A percentile compares a stretch with the other conserved stretches of the same genome.
These are phyloP conservation scores for Malassezia yamatoensis DNA, from an alignment of 1,284 basidiomycete species.

Conservation along the genomic window DNA sequence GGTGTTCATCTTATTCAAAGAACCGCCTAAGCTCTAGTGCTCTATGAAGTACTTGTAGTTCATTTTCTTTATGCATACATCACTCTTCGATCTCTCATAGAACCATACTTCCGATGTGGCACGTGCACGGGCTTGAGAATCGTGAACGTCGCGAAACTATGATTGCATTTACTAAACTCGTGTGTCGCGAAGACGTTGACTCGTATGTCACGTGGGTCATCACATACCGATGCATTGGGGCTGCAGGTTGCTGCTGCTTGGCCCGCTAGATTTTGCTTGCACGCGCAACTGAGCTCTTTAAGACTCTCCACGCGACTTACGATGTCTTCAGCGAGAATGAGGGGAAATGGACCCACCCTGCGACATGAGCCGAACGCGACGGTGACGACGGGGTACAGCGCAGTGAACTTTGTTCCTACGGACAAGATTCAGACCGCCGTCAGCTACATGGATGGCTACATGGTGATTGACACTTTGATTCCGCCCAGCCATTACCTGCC, in stretches of 20 bases:
- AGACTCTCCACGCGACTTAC: not conserved
- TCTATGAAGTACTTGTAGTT: not conserved
- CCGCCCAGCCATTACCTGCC: slow-evolving; percentile 22
- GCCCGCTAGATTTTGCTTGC: slow-evolving; percentile 4
- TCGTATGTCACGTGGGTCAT: not conserved
- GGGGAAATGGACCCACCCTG: slow-evolving; percentile 2
- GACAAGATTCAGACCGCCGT: slow-evolving; percentile 27
- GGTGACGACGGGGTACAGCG: slow-evolving; percentile 14
- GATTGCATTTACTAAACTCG: not conserved
- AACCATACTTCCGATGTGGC: not conserved
- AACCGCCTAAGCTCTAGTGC: slow-evolving; percentile 55
- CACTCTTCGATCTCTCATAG: not conserved
- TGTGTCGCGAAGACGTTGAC: not conserved
- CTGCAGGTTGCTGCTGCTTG: not conserved
- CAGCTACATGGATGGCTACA: slow-evolving; percentile 21
- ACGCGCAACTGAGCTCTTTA: not conserved
- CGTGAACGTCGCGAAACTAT: not conserved
- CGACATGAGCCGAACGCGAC: slow-evolving; percentile 11
- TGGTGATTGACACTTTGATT: slow-evolving; percentile 31
- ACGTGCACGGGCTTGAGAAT: not conserved
- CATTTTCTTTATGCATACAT: not conserved
- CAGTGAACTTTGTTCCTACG: slow-evolving; percentile 30
- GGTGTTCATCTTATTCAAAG: slow-evolving; percentile 92
- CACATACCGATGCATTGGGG: not conserved
- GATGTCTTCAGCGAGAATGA: not conserved